These are phyloP conservation scores for Atkinsonella hypoxylon DNA, from an alignment of 2,329 filamentous ascomycete genomes.

Conservation along the genomic window DNA sequence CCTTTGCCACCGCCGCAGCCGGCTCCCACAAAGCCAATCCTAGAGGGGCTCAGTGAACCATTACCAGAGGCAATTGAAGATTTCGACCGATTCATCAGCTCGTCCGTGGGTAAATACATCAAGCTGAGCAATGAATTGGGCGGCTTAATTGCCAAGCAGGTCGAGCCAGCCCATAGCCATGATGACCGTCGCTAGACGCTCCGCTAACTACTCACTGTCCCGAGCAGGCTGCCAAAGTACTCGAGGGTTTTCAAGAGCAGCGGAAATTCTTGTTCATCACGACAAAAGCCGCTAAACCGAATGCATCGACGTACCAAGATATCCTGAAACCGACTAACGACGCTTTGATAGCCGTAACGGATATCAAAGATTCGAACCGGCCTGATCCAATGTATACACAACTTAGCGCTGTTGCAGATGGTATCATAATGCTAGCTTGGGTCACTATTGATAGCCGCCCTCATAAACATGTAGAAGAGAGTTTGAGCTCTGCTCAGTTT, in stretches of 20 bases:
- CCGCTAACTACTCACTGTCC: conserved; percentile 56
- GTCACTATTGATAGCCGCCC: conserved; percentile 76
- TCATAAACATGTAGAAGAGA: conserved; percentile 73
- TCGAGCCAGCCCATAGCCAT: conserved; percentile 17
- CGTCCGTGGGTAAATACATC: conserved; percentile 66
- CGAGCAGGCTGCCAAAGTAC: conserved; percentile 37
- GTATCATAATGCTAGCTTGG: conserved; percentile 84
- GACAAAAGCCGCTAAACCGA: conserved; percentile 86
- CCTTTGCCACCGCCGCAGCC: conserved; percentile 29
- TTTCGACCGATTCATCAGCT: conserved; percentile 68
- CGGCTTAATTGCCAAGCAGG: conserved; percentile 68
- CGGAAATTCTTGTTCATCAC: conserved; percentile 79
- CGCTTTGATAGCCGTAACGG: conserved; percentile 64
- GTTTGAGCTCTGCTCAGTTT: conserved; percentile 75
- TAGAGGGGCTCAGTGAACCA: conserved; percentile 32
- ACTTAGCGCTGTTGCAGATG: conserved; percentile 77
- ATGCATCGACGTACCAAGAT: conserved; percentile 56
- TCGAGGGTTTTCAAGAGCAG: conserved; percentile 66
- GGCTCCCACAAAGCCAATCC: conserved; percentile 13
- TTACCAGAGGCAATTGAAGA: conserved; percentile 73
- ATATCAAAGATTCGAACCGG: conserved; percentile 72
- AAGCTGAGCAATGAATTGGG: conserved; percentile 68
- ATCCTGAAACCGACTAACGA: conserved; percentile 81
- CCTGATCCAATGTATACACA: conserved; percentile 66
- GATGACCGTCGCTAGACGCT: no score